Evolutionary conservation across 2,329 filamentous ascomycete genomes (phyloP), one percentile per base, ranked within the genome.

Genomic region (Phoma sp.): DNA sequence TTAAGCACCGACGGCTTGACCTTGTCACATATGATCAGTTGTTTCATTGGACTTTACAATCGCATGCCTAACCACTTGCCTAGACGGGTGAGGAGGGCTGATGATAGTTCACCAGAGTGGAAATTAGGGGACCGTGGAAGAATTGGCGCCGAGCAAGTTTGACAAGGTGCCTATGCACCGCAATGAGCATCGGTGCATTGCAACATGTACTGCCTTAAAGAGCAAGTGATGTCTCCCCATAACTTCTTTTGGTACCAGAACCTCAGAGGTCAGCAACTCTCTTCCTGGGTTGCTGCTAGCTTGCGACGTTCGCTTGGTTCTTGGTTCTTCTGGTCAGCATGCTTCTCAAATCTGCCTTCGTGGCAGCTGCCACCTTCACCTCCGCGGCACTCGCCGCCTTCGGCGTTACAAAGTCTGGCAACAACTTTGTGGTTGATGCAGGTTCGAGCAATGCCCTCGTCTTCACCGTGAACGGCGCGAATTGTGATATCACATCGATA

Each of bases 401-500:
- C 49, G 72, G 73, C 33, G 63, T 73, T 35, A 73, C 71, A 0
- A 67, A 68, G 24, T 64, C 60, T 29, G 65, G 64, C 11, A 56
- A 59, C 49, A 65, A 65, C 35, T 70, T 68, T 30, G 61, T 72
- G n/a, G 62, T 75, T 8, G 72, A 75, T 52, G 67, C 72, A 3
- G 73, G 71, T 2, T 68, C 71, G 0, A 55, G 60, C 23, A 70
- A 74, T 39, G 18, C 68, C 5, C 56, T 76, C n/a, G 59, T 67
- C 7, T 64, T 75, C 14, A 71, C 69, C 7, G 70, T 76, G 11
- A 66, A 70, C 27, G 58, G 79, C 41, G 77, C 75, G 13, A 86
- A 75, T 67, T 87, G 86, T 60, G 86, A 88, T 61, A 85, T 89
- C 68, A 86, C 80, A 11, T 87, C 85, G 0, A 83, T 89, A 68